A percentile compares a stretch with the other conserved stretches of the same genome.
These are phyloP conservation scores for Hysterangium stoloniferum DNA, from an alignment of 768 basidiomycete species.

Conservation along the genomic window DNA sequence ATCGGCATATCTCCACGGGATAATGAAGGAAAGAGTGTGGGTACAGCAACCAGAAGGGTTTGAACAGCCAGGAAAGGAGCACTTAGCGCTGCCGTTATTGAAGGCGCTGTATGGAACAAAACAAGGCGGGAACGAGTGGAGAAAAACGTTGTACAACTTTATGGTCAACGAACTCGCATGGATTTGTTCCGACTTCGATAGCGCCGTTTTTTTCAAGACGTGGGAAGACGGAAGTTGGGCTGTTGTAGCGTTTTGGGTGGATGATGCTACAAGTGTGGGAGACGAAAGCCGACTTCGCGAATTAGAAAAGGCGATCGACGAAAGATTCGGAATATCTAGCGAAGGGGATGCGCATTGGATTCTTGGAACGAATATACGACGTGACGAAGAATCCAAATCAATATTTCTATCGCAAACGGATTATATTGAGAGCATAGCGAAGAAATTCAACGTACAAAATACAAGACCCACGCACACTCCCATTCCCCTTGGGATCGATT, in stretches of 20 bases:
- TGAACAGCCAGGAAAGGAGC: conserved; percentile 15
- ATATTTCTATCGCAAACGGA: background rate
- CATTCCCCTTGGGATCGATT: background rate
- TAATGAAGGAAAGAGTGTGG: conserved; percentile 18
- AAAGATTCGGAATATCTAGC: background rate
- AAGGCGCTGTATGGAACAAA: no score
- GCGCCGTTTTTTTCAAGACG: background rate
- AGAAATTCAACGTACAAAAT: background rate
- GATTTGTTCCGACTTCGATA: background rate
- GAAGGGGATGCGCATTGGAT: background rate
- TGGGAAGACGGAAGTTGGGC: background rate
- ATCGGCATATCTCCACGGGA: conserved; percentile 33
- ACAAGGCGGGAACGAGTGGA: no score
- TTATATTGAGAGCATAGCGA: background rate
- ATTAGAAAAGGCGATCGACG: background rate
- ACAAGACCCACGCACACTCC: background rate
- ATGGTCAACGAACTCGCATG: background rate
- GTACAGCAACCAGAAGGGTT: conserved; percentile 30
- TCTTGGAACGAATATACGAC: background rate
- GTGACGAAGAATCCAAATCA: background rate
- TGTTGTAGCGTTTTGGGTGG: background rate
- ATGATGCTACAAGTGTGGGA: background rate
- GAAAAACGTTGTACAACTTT: conserved; percentile 16
- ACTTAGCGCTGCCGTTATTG: conserved; percentile 17
- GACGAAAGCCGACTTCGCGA: background rate